phyloP scores from a whole-genome alignment of 208 protist species.

The Herpetomonas samuelpessoai region DNA sequence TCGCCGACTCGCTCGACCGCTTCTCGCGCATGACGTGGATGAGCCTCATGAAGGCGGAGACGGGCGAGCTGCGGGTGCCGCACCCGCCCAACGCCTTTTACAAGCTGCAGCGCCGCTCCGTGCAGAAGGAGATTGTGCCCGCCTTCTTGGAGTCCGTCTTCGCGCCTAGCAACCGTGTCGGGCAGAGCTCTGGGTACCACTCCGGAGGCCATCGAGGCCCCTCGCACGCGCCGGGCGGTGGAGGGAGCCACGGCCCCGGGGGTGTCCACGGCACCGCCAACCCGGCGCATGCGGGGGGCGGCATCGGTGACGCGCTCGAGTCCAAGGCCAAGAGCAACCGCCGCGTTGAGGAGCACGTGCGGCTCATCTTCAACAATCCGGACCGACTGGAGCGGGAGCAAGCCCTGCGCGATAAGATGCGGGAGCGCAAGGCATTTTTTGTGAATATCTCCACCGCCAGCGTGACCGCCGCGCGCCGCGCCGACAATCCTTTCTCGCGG shows the following conservation, averaged over 20 bases:
- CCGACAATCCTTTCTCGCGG: slow-evolving; percentile 83
- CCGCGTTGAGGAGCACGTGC: slow-evolving; percentile 73
- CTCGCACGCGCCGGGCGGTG: slow-evolving; percentile 4
- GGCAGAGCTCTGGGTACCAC: slow-evolving; percentile 6
- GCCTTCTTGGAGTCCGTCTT: slow-evolving; percentile 79
- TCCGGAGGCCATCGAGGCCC: slow-evolving; percentile 7
- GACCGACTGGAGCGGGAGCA: slow-evolving; percentile 61
- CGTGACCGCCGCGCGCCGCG: slow-evolving; percentile 78
- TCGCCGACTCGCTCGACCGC: slow-evolving; percentile 68
- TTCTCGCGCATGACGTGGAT: slow-evolving; percentile 90
- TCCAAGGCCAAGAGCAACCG: slow-evolving; percentile 23
- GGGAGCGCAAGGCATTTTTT: slow-evolving; percentile 49
- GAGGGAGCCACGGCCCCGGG: slow-evolving; percentile 6
- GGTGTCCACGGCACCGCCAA: slow-evolving; percentile 1
- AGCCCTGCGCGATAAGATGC: slow-evolving; percentile 43
- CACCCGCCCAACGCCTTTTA: slow-evolving; percentile 50
- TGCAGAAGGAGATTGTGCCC: slow-evolving; percentile 78
- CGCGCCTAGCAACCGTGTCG: slow-evolving; percentile 24
- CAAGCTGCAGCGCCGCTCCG: slow-evolving; percentile 61
- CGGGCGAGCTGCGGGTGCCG: slow-evolving; percentile 53
- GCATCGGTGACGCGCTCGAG: slow-evolving; percentile 1
- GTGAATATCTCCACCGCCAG: slow-evolving; percentile 69
- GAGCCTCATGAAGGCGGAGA: slow-evolving; percentile 77
- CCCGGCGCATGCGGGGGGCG: background rate
- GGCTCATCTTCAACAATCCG: slow-evolving; percentile 69